Percentiles rank a stretch among this genome's conserved stretches.
These are phyloP conservation scores for Penicillium tannophilum DNA, from an alignment of 495 filamentous ascomycete genomes.

Conservation along the genomic window DNA sequence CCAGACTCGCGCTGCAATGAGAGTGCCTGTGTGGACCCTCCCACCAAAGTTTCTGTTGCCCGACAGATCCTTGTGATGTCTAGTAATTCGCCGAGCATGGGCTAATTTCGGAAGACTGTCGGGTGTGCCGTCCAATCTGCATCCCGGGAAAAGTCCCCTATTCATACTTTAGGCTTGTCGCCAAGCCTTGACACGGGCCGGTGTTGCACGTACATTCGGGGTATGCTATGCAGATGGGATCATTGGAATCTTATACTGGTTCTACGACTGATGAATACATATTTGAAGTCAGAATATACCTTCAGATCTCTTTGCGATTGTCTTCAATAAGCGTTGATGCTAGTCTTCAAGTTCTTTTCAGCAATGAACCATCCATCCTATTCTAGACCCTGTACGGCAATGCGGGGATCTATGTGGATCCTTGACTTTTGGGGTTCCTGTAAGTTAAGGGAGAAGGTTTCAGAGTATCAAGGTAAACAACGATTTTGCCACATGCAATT, in stretches of 20 bases:
- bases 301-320: too few relatives aligned
- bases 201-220: background rate
- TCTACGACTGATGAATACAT: too few relatives aligned
- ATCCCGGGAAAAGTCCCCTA: conserved; percentile 24
- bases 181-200: conserved; percentile 17
- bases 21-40: background rate
- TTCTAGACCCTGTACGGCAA: background rate
- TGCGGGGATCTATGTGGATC: background rate
- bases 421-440: background rate
- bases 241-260: too few relatives aligned
- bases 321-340: too few relatives aligned
- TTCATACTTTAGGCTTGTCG: conserved; percentile 10
- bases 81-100: conserved; percentile 18
- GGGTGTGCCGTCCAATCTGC: conserved; percentile 23
- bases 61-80: background rate
- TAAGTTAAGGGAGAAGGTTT: background rate
- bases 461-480: background rate
- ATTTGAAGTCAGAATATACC: too few relatives aligned
- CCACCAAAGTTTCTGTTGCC: background rate
- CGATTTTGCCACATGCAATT: background rate
- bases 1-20: background rate
- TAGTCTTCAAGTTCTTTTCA: too few relatives aligned
- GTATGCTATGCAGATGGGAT: background rate
- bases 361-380: too few relatives aligned
- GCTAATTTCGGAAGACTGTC: conserved; percentile 19